Base-by-base conservation (phyloP, 192 early-diverging fungal genomes). In the Cetraspora pellucida region DNA sequence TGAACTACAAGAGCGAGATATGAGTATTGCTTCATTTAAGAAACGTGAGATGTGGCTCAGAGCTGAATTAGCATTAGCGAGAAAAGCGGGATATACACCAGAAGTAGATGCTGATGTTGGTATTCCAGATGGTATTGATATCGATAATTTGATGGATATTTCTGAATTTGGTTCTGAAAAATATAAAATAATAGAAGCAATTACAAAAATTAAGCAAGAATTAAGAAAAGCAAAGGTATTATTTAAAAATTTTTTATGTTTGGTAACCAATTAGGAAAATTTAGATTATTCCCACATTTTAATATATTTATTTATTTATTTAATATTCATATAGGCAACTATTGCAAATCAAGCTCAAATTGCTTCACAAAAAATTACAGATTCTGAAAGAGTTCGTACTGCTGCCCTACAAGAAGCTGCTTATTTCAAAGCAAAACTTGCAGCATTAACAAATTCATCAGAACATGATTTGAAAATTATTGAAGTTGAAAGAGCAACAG, bases 331-430 rank as follows among this genome's bases (percentile, higher is more conserved):
- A 43, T 37, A 68, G 31, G 68, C 77, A 9, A 78, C 75, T 10
- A 84, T 87, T 77, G 82, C 77, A 6, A 82, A 81, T 8, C 85
- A 87, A 47, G 78, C 82, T 1, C 83, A 89, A 72, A 68, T 77
- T 5, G 78, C 87, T 10, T 85, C 84, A 19, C 73, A 84, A 55
- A 86, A 83, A 57, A 67, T 89, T 25, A 76, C 75, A 6, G 82
- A 85, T 17, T 82, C 86, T 28, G 86, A 89, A 27, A 77, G 82
- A 16, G 79, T 86, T 25, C 78, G 85, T 0, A 82, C 82, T 1
- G 85, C 85, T 19, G 88, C 88, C 3, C 66, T 89, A 17, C 82
- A 89, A 60, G 88, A 89, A 72, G 85, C 88, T 64, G 83, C 81
- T 2, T 87, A 87, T 47, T 81, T 85, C 72, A 87, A 86, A 66